A percentile compares a stretch with the other conserved stretches of the same genome.
Evolutionary conservation across 371 early-diverging fungal species (phyloP).

Genomic region (Batkoa obscura): DNA sequence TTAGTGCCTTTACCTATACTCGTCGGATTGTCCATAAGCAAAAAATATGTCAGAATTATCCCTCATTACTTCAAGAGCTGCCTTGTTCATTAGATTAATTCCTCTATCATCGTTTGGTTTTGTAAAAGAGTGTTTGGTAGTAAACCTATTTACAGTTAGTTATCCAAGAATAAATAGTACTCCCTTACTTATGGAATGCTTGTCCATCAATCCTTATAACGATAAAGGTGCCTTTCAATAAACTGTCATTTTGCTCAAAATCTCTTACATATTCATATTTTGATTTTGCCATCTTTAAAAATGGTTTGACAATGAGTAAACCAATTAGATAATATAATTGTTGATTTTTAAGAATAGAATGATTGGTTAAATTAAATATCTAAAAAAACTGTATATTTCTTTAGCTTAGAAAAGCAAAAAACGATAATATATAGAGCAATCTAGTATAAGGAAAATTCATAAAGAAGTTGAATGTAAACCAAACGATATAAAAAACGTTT

Average conservation of each 20-base stretch:
- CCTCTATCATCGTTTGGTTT: slow-evolving; percentile 86
- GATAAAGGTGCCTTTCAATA: slow-evolving; percentile 68
- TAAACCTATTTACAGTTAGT: slow-evolving; percentile 30
- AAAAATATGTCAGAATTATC: slow-evolving; percentile 62
- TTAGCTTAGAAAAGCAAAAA: no score
- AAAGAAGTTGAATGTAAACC: no score
- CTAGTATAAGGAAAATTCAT: no score
- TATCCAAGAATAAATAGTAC: not conserved
- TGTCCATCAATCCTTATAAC: slow-evolving; percentile 90
- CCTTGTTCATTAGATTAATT: slow-evolving; percentile 67
- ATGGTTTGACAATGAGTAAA: no score
- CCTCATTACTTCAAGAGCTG: slow-evolving; percentile 58
- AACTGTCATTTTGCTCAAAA: slow-evolving; percentile 57
- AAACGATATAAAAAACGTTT: no score
- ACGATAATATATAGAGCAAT: no score
- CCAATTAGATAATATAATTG: no score
- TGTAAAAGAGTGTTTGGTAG: slow-evolving; percentile 53
- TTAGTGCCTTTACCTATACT: slow-evolving; percentile 38
- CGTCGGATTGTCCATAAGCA: slow-evolving; percentile 90
- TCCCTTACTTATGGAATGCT: slow-evolving; percentile 57
- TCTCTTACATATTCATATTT: slow-evolving; percentile 83
- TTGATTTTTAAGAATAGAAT: no score
- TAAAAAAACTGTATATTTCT: no score
- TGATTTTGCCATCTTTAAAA: slow-evolving; percentile 53
- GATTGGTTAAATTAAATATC: no score